Conservation (phyloP, 2,329 filamentous ascomycete genomes). For the Colletotrichum lindemuthianum region DNA sequence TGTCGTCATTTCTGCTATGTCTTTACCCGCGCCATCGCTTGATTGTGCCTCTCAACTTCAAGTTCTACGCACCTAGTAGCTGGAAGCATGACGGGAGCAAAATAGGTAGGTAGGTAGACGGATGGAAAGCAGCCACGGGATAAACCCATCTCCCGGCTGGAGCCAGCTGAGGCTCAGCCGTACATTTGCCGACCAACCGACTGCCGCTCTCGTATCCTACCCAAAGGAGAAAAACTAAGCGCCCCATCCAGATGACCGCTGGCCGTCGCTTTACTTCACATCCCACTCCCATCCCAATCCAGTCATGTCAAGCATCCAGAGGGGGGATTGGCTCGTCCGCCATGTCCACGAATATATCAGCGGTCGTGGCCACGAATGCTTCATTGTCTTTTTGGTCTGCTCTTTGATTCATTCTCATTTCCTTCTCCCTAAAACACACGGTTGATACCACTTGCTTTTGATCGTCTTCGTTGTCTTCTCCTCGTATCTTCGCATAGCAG, state of each 20-base stretch:
- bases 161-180: not conserved
- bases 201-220: not conserved
- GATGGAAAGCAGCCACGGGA: too few species aligned
- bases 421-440: not conserved
- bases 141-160: too few species aligned
- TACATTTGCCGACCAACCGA: slow-evolving; percentile 13
- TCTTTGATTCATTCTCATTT: not conserved
- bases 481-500: not conserved
- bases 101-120: too few species aligned
- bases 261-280: slow-evolving; percentile 21
- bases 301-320: slow-evolving; percentile 28
- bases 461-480: not conserved
- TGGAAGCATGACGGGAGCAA: too few species aligned
- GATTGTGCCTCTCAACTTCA: too few species aligned
- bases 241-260: slow-evolving; percentile 28
- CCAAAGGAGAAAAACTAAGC: slow-evolving; percentile 26
- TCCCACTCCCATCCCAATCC: slow-evolving; percentile 24
- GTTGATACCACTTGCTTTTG: slow-evolving; percentile 5
- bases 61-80: too few species aligned
- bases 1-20: too few species aligned
- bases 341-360: slow-evolving; percentile 26
- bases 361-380: slow-evolving; percentile 3
- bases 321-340: slow-evolving; percentile 9
- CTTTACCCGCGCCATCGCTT: too few species aligned
- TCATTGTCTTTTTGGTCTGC: not conserved